Evolutionary conservation across 2,329 filamentous ascomycete genomes (phyloP).

Genomic region (Samsoniella hepiali): DNA sequence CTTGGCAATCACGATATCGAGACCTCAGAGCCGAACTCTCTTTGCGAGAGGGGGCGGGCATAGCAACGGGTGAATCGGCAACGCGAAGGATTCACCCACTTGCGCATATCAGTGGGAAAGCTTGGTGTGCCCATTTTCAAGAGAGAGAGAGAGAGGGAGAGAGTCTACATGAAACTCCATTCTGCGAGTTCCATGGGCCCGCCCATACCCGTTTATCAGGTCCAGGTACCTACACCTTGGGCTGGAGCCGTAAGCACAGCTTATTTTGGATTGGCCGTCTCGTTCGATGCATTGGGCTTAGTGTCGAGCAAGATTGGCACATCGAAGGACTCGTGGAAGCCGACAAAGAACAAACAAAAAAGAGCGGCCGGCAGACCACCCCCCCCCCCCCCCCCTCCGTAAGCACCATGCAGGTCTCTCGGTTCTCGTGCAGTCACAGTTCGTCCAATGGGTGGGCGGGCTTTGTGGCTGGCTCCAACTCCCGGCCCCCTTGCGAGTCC

Average conservation of each 20-base stretch:
- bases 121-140: neutral
- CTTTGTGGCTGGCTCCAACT: neutral
- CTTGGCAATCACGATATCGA: neutral
- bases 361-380: too few species aligned
- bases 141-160: neutral
- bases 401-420: conserved; percentile 9
- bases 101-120: too few species aligned
- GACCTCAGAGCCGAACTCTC: neutral
- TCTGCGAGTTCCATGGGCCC: conserved; percentile 13
- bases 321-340: neutral
- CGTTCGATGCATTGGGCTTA: conserved; percentile 6
- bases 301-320: neutral
- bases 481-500: neutral
- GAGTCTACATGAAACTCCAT: neutral
- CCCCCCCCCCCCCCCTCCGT: too few species aligned
- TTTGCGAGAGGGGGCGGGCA: neutral
- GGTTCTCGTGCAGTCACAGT: neutral
- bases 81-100: neutral
- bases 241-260: conserved; percentile 1
- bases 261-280: conserved; percentile 4
- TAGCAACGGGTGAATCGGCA: conserved; percentile 17
- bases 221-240: neutral
- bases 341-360: neutral
- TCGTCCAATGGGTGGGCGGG: neutral
- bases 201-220: neutral